These are phyloP conservation scores for Penicillium antarcticum DNA, from an alignment of 495 filamentous ascomycete genomes.

Conservation along the genomic window DNA sequence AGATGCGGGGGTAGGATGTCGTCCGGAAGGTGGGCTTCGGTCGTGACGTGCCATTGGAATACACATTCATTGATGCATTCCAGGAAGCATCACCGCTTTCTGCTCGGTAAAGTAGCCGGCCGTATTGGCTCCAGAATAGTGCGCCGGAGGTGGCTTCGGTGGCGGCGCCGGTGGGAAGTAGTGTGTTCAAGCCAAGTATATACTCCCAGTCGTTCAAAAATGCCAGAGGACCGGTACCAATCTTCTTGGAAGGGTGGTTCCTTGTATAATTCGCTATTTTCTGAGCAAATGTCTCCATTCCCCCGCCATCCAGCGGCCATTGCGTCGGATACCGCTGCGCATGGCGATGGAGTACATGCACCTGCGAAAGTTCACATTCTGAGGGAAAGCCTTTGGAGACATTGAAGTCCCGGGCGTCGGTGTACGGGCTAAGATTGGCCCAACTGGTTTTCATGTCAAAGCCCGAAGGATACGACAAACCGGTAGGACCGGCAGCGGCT, in stretches of 20 bases:
- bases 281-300: constrained; percentile 41
- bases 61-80: constrained; percentile 39
- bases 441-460: constrained; percentile 38
- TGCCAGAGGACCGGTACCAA: constrained; percentile 41
- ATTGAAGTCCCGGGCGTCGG: constrained; percentile 38
- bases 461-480: constrained; percentile 25
- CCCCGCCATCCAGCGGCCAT: constrained; percentile 37
- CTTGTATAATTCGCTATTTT: constrained; percentile 46
- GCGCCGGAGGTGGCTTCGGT: constrained; percentile 50
- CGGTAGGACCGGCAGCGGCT: constrained; percentile 23
- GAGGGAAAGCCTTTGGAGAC: constrained; percentile 45
- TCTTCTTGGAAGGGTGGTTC: constrained; percentile 23
- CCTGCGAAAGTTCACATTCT: constrained; percentile 53
- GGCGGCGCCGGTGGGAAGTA: constrained; percentile 46
- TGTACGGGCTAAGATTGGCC: constrained; percentile 48
- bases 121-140: constrained; percentile 52
- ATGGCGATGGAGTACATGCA: constrained; percentile 50
- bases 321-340: constrained; percentile 48
- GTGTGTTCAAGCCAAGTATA: constrained; percentile 35
- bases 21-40: constrained; percentile 48
- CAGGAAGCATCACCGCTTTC: constrained; percentile 36
- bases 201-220: constrained; percentile 53
- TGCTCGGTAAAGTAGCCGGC: constrained; percentile 47
- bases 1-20: constrained; percentile 46
- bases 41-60: constrained; percentile 42